Conservation (phyloP, 1,284 basidiomycete genomes). For the Ceratobasidium sp. region DNA sequence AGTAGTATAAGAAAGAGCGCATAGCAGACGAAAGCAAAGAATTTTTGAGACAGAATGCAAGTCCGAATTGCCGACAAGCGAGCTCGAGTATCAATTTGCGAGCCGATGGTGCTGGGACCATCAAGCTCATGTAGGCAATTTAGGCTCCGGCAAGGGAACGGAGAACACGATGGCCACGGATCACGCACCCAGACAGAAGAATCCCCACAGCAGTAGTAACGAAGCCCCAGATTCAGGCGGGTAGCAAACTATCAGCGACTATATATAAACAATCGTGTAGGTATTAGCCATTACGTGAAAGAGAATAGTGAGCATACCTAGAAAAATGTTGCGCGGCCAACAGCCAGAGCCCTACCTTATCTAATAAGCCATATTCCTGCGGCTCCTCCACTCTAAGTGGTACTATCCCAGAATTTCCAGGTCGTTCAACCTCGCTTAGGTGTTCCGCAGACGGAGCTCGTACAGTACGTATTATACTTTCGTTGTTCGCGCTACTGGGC, state of each 20-base stretch:
- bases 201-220: constrained; percentile 60
- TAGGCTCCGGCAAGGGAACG: constrained; percentile 52
- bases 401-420: not conserved
- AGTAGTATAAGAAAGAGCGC: constrained; percentile 58
- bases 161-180: not conserved
- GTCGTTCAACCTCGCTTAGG: not conserved
- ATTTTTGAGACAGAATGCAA: constrained; percentile 63
- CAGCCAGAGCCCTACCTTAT: constrained; percentile 36
- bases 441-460: not conserved
- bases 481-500: not conserved
- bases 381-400: not conserved
- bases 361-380: not conserved
- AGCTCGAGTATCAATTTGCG: constrained; percentile 61
- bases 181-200: constrained; percentile 50
- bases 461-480: not conserved
- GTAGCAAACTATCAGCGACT: constrained; percentile 66
- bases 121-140: constrained; percentile 57
- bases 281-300: not conserved
- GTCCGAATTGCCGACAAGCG: constrained; percentile 61
- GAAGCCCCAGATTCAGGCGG: constrained; percentile 66
- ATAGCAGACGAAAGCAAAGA: constrained; percentile 60
- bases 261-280: constrained; percentile 51
- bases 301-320: not conserved
- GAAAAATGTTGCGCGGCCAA: constrained; percentile 39
- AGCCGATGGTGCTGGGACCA: constrained; percentile 57